Conservation (phyloP, 805 yeast species). For the Kurtzmaniella fragi region DNA sequence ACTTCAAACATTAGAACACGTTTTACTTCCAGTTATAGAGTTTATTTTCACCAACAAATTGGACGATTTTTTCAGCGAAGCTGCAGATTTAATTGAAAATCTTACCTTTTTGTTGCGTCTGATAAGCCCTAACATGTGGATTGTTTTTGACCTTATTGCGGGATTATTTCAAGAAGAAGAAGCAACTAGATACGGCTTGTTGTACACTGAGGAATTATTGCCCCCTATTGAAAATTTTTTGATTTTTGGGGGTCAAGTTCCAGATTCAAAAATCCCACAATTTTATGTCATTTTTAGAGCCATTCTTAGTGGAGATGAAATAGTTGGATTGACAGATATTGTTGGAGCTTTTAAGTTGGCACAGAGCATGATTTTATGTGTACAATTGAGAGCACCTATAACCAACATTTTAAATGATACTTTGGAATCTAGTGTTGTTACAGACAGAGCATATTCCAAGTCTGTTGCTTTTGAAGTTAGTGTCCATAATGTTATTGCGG, state of each 20-base stretch:
- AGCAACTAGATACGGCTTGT: conserved; percentile 40
- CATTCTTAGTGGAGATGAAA: conserved; percentile 43
- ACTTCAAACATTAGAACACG: conserved; percentile 58
- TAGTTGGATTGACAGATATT: conserved; percentile 51
- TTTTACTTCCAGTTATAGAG: conserved; percentile 63
- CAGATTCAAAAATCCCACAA: conserved; percentile 13
- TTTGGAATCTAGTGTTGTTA: conserved; percentile 26
- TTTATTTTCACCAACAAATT: conserved; percentile 61
- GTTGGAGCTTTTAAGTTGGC: conserved; percentile 57
- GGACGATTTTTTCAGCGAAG: conserved; percentile 72
- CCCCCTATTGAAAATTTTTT: conserved; percentile 73
- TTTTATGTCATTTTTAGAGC: conserved; percentile 47
- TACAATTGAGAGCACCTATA: conserved; percentile 39
- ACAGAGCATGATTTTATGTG: conserved; percentile 56
- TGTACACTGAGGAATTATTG: conserved; percentile 70
- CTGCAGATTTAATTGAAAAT: conserved; percentile 62
- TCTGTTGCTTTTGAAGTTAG: conserved; percentile 41
- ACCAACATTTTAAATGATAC: conserved; percentile 42
- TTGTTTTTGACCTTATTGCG: conserved; percentile 48
- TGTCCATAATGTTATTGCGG: conserved; percentile 56
- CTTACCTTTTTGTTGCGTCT: conserved; percentile 32
- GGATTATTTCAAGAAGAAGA: conserved; percentile 19
- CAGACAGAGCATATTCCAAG: conserved; percentile 24
- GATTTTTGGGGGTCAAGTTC: conserved; percentile 42
- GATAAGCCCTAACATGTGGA: conserved; percentile 70